Conservation (phyloP, 306 rosid species). For the Vigna unguiculata region DNA sequence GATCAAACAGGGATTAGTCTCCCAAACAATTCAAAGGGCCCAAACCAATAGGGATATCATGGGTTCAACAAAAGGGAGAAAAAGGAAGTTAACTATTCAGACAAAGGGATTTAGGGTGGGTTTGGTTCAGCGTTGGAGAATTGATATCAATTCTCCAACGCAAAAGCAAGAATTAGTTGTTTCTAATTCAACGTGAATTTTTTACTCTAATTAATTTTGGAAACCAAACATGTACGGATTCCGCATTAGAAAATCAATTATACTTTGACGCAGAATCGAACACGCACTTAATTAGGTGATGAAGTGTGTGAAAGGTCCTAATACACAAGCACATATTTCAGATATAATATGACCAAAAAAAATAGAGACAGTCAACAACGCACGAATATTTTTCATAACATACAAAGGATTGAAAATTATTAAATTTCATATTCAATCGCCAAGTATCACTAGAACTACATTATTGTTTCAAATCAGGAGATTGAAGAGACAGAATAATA, state of each 20-base stretch:
- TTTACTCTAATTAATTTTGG: too few relatives aligned
- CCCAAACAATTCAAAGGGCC: background rate
- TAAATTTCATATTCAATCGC: background rate
- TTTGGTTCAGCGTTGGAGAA: too few relatives aligned
- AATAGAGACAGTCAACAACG: background rate
- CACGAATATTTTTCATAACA: background rate
- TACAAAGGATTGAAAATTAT: background rate
- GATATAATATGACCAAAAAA: conserved; percentile 27
- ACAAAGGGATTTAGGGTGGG: conserved; percentile 9
- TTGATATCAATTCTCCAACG: too few relatives aligned
- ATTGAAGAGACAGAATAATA: conserved; percentile 31
- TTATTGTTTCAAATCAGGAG: conserved; percentile 12
- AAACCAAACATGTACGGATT: too few relatives aligned
- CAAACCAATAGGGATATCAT: conserved; percentile 2
- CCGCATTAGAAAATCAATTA: too few relatives aligned
- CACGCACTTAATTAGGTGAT: conserved; percentile 4
- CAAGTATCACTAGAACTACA: conserved; percentile 16
- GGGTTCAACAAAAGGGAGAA: background rate
- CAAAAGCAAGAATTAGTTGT: too few relatives aligned
- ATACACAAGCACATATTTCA: background rate
- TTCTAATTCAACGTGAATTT: too few relatives aligned
- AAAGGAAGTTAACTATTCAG: background rate
- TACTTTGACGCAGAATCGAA: too few relatives aligned
- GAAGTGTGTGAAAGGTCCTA: conserved; percentile 5
- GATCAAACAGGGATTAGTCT: conserved; percentile 1